Conservation (phyloP, 345 rosid genomes). For the Kernera saxatilis region DNA sequence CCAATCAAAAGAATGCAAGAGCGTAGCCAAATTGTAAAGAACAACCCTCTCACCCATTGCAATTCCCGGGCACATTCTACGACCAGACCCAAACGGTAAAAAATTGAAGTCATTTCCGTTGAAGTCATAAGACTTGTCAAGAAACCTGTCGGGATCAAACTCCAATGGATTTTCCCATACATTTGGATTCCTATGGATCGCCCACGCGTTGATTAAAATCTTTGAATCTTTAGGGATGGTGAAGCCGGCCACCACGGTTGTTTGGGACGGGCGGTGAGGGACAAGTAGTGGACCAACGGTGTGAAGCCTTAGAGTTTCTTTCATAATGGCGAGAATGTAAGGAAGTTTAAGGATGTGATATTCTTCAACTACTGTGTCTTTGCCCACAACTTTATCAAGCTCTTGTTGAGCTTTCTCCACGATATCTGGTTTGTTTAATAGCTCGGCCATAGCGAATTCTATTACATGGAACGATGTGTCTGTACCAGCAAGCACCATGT, state of each 20-base stretch:
- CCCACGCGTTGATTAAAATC: not conserved
- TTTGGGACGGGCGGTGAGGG: not conserved
- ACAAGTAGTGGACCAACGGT: not conserved
- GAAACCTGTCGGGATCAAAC: not conserved
- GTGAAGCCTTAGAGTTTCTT: conserved; percentile 14
- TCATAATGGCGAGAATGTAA: conserved; percentile 1
- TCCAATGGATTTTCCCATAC: not conserved
- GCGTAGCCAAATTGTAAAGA: conserved; percentile 4
- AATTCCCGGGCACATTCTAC: not conserved
- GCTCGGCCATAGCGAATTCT: conserved; percentile 19
- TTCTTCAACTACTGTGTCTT: not conserved
- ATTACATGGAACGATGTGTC: not conserved
- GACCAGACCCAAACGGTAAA: not conserved
- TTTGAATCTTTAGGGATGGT: not conserved
- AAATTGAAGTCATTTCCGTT: not conserved
- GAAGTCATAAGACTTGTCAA: not conserved
- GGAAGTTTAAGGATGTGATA: not conserved
- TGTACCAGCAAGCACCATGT: conserved; percentile 5
- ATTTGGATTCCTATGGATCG: not conserved
- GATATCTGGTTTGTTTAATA: not conserved
- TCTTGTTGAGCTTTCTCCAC: conserved; percentile 9
- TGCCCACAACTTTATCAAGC: conserved; percentile 4
- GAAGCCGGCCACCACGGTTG: not conserved
- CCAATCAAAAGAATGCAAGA: conserved; percentile 2
- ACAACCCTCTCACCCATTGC: not conserved